Evolutionary conservation across 164 flowering plant species (phyloP), one percentile per base, ranked within the genome.

Genomic region (Liriodendron chinense): DNA sequence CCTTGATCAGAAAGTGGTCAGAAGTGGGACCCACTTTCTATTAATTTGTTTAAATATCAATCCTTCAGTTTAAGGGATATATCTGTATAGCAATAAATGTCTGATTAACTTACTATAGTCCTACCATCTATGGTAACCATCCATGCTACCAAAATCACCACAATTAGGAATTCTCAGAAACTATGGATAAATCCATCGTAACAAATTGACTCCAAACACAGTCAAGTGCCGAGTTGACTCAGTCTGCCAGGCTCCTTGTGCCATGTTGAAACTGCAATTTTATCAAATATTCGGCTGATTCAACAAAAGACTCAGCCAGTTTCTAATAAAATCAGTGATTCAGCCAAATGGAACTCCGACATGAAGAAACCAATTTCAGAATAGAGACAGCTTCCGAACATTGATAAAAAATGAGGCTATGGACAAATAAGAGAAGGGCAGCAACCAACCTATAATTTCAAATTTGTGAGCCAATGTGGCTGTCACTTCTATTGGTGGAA

Each of bases 391-490:
- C 4, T 34, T 34, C 43, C 7, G 18, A 0, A 53, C 59, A 16
- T 53, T 53, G 59, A 53, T 12, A 12, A 53, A 34, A 10, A 53
- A 10, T 53, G n/a, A 62, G n/a, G 18, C 50, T 9, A 62, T n/a
- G 43, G 26, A 69, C 20, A 9, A 53, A 24, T 23, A 23, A 49
- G 20, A 48, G 50, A 5, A 7, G 48, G 56, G 72, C 34, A 68
- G 2, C 70, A 72, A 85, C 87, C 1, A 76, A 96, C 99, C 99
- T 81, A 83, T 84, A 66, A 96, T 82, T 84, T 93, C 98, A 75
- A 93, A 96, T 84, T 96, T 96, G 89, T 96, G 99, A 63, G 96
- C 98, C 77, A 96, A 85, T 20, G 96, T 93, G 21, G 97, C 99
- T 7, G 93, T 92, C 61, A 85, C 83, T 85, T 93, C 98, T 65